phyloP scores from a whole-genome alignment of 805 yeast genomes.

The Kluyveromyces lactis region DNA sequence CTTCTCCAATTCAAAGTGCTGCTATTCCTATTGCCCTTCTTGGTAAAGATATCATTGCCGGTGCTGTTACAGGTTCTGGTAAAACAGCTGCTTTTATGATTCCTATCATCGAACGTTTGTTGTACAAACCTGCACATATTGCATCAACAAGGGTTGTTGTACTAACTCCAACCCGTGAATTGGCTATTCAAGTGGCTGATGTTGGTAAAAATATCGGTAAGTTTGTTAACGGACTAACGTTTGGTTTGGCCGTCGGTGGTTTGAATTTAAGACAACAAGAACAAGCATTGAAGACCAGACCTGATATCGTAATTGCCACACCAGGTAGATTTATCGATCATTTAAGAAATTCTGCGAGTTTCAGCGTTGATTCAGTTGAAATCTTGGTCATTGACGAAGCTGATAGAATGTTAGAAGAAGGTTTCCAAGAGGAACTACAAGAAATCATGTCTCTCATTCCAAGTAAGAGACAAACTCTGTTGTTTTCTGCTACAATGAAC shows the following conservation, averaged over 20 bases:
- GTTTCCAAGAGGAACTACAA: slow-evolving; percentile 89
- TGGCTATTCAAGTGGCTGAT: slow-evolving; percentile 92
- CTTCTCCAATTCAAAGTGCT: slow-evolving; percentile 91
- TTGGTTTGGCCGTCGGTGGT: slow-evolving; percentile 98
- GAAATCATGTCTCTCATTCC: slow-evolving; percentile 87
- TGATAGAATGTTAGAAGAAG: slow-evolving; percentile 98
- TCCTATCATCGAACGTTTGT: slow-evolving; percentile 85
- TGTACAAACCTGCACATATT: slow-evolving; percentile 78
- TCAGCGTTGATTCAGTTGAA: slow-evolving; percentile 84
- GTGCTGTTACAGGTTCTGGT: slow-evolving; percentile 99
- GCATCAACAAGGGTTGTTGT: slow-evolving; percentile 88
- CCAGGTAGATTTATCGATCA: slow-evolving; percentile 99
- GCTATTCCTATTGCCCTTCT: slow-evolving; percentile 86
- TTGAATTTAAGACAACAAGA: slow-evolving; percentile 91
- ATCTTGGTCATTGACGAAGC: slow-evolving; percentile 95
- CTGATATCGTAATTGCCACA: slow-evolving; percentile 94
- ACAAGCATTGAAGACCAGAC: slow-evolving; percentile 83
- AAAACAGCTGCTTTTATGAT: slow-evolving; percentile 98
- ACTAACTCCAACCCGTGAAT: slow-evolving; percentile 93
- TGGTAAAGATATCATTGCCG: slow-evolving; percentile 97
- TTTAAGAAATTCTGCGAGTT: slow-evolving; percentile 88
- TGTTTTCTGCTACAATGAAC: slow-evolving; percentile 98
- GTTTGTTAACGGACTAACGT: slow-evolving; percentile 65
- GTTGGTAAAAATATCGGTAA: slow-evolving; percentile 82
- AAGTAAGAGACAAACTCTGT: slow-evolving; percentile 81